Percentiles rank a stretch among this genome's conserved stretches.
Evolutionary conservation across 2,329 filamentous ascomycete species (phyloP).

Genomic region (Esteya vermicola): DNA sequence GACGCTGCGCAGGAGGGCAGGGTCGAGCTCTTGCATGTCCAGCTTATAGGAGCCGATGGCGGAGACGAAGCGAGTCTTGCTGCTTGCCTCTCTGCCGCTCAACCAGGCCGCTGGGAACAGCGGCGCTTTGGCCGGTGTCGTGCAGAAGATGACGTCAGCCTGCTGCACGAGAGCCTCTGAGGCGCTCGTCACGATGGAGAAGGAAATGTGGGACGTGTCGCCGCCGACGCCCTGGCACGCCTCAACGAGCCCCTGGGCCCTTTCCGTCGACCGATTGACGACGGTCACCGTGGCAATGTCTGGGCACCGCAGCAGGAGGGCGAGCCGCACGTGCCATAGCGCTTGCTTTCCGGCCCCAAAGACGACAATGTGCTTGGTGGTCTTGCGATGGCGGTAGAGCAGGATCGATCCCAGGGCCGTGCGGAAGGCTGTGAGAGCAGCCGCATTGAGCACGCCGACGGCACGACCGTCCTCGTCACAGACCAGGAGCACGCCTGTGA

Average conservation of each 20-base stretch:
- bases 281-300: conserved; percentile 17
- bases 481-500: conserved; percentile 39
- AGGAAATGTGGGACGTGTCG: neutral
- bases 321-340: conserved; percentile 56
- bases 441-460: conserved; percentile 49
- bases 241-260: conserved; percentile 22
- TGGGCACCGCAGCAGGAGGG: conserved; percentile 33
- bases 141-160: conserved; percentile 49
- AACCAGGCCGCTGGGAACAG: conserved; percentile 43
- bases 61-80: conserved; percentile 28
- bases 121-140: conserved; percentile 41
- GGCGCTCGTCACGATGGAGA: conserved; percentile 13
- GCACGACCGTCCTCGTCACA: conserved; percentile 42
- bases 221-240: neutral
- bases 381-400: conserved; percentile 33
- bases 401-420: conserved; percentile 51
- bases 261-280: conserved; percentile 17
- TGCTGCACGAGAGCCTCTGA: conserved; percentile 37
- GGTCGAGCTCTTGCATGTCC: conserved; percentile 53
- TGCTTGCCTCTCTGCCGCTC: conserved; percentile 17
- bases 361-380: conserved; percentile 38
- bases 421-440: conserved; percentile 55
- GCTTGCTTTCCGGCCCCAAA: conserved; percentile 60
- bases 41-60: conserved; percentile 40
- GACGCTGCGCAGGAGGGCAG: conserved; percentile 33